Conservation (phyloP, 306 rosid genomes). For the Malus sieversii region DNA sequence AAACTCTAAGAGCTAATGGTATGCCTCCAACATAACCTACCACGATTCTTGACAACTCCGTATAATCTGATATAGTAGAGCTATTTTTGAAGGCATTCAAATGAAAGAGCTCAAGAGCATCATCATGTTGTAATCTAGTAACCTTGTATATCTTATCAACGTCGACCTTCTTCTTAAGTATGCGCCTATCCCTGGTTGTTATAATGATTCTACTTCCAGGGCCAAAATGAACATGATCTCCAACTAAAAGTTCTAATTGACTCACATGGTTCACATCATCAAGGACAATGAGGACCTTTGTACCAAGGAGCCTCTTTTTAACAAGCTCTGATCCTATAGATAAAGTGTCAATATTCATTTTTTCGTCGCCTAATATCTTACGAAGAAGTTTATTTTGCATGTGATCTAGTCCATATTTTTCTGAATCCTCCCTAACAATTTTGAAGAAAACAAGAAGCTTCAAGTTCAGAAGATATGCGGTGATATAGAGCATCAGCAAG, state of each 20-base stretch:
- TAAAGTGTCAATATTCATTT: background rate
- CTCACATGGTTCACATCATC: background rate
- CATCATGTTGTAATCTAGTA: background rate
- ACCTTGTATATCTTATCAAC: background rate
- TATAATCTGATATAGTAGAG: background rate
- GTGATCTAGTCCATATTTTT: background rate
- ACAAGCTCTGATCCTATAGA: background rate
- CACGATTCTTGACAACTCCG: background rate
- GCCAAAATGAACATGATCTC: background rate
- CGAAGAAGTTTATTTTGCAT: background rate
- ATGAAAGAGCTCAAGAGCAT: slow-evolving; percentile 1
- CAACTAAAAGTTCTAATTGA: background rate
- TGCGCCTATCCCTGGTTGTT: background rate
- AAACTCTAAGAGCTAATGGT: background rate
- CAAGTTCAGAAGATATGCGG: background rate
- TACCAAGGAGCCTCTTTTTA: background rate
- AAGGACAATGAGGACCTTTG: background rate
- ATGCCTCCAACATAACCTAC: background rate
- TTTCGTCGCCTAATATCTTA: background rate
- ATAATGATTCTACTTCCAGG: background rate
- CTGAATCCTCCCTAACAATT: background rate
- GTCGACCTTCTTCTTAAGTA: background rate
- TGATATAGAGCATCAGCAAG: background rate
- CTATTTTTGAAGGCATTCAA: background rate
- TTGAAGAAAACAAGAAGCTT: background rate